Conservation (phyloP, 2,329 filamentous ascomycete genomes). For the Herpotrichia juniperi region DNA sequence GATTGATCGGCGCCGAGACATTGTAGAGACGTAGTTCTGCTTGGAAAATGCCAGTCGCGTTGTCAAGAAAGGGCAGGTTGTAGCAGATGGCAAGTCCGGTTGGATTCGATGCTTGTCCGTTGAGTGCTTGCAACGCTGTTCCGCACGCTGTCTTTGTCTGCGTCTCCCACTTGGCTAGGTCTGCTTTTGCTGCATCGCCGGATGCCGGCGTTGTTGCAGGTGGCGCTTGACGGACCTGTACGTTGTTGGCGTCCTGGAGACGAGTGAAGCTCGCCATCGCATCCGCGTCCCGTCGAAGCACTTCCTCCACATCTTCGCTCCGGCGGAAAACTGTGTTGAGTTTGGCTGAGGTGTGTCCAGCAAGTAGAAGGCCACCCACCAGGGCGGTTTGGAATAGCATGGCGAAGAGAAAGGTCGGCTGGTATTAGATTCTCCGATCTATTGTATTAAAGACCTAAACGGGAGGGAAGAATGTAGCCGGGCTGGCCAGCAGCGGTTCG, state of each 20-base stretch:
- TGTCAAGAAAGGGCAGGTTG: constrained; percentile 76
- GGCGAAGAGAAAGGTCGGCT: constrained; percentile 13
- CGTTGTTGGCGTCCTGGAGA: constrained; percentile 39
- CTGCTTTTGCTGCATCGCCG: constrained; percentile 39
- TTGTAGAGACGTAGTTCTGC: constrained; percentile 79
- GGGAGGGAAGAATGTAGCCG: constrained; percentile 25
- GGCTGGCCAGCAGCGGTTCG: constrained; percentile 45
- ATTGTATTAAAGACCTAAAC: constrained; percentile 42
- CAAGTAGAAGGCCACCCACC: constrained; percentile 38
- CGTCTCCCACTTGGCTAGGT: constrained; percentile 43
- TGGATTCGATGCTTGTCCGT: constrained; percentile 68
- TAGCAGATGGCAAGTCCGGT: constrained; percentile 83
- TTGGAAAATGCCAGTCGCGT: constrained; percentile 71
- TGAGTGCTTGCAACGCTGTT: constrained; percentile 60
- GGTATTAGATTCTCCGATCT: constrained; percentile 32
- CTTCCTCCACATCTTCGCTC: constrained; percentile 37
- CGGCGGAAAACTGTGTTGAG: constrained; percentile 35
- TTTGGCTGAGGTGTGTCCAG: constrained; percentile 35
- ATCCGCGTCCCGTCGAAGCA: constrained; percentile 40
- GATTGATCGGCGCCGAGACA: constrained; percentile 62
- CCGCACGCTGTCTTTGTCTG: constrained; percentile 62
- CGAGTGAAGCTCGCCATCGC: constrained; percentile 42
- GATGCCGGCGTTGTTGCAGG: constrained; percentile 40
- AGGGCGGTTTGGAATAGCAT: constrained; percentile 41
- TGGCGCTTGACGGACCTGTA: constrained; percentile 25